Conservation (phyloP, 78 protist species). For the Creolimax fragrantissima region DNA sequence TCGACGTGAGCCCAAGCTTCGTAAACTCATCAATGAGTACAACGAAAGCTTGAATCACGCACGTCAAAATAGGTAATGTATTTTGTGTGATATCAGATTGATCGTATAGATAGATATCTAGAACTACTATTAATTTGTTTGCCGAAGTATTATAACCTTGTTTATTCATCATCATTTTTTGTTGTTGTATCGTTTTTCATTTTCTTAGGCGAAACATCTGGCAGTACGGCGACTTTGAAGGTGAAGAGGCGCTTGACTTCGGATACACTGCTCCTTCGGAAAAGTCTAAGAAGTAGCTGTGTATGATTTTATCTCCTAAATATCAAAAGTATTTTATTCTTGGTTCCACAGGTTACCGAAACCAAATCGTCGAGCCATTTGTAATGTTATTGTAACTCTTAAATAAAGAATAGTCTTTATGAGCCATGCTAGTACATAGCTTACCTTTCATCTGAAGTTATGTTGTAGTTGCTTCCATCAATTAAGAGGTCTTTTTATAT, state of each 20-base stretch:
- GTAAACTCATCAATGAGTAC: neutral
- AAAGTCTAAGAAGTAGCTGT: neutral
- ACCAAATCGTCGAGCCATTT: no score
- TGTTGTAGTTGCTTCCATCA: no score
- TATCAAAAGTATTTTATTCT: no score
- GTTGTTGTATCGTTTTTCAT: no score
- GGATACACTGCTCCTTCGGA: neutral
- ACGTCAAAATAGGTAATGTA: neutral
- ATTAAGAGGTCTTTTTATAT: no score
- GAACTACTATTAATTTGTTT: neutral
- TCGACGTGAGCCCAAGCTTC: neutral
- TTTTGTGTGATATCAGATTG: no score
- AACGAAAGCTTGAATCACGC: neutral
- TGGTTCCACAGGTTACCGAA: no score
- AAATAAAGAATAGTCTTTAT: no score
- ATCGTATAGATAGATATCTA: neutral
- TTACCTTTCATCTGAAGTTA: no score
- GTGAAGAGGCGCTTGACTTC: conserved; percentile 18
- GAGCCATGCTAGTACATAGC: no score
- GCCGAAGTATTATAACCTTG: neutral
- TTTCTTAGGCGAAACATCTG: conserved; percentile 9
- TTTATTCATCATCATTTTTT: no score
- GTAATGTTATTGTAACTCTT: no score
- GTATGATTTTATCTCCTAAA: neutral
- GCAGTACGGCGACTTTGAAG: conserved; percentile 27